Evolutionary conservation across 345 rosid genomes (phyloP), one percentile per base, ranked within the genome.

Genomic region (Salix viminalis): DNA sequence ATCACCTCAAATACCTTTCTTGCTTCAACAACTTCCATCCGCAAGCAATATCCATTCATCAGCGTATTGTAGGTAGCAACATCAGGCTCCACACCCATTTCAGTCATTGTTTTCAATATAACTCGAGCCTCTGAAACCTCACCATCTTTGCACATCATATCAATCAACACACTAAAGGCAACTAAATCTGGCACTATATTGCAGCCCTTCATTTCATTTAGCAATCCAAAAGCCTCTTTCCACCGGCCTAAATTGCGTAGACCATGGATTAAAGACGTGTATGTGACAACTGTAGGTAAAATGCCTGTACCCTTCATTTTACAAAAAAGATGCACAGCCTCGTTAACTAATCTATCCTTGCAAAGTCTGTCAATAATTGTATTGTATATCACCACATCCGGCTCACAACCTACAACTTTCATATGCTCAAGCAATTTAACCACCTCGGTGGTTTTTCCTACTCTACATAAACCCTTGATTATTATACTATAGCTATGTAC

Each of bases 361-460:
- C 79, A 85, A 37, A 85, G 75, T 19, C 78, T 74, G 69, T 85
- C 77, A 34, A 85, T 72, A 71, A 85, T 68, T 39, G 62, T 62
- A 75, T 66, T 48, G 52, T 82, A 85, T n/a, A 37, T 72, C 4
- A 69, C 13, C 61, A 76, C 50, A 69, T 73, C 70, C 7, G 88
- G 65, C 42, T 77, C 65, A 72, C 79, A 75, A 18, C 39, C 39
- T 23, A 50, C 23, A 1, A 50, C 56, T 30, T 58, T 48, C 85
- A 82, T 79, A 54, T 73, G 77, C 64, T 71, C 66, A 24, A 65
- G 80, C 65, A 60, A 24, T 24, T 24, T 60, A 60, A 60, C n/a
- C 23, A 24, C 65, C 28, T 19, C 23, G 12, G 12, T 60, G 65
- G 13, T 19, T 60, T 60, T 21, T 24, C 65, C 65, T 9, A 60